These are phyloP conservation scores for Saccharomycopsis crataegensis DNA, from an alignment of 1,139 yeast genomes.

Conservation along the genomic window DNA sequence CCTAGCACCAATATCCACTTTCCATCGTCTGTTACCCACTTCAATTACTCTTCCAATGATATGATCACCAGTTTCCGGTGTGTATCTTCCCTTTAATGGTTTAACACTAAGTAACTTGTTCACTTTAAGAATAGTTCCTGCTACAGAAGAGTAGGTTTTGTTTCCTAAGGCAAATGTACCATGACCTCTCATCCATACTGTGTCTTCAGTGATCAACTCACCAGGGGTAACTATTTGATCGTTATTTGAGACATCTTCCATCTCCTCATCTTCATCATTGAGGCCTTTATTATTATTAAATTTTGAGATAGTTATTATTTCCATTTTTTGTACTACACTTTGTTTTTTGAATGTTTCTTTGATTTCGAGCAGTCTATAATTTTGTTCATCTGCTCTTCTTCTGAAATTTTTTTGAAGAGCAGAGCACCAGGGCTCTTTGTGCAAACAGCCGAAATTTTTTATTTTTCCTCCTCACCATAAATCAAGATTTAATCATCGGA, in stretches of 20 bases:
- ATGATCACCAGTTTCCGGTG: conserved; percentile 96
- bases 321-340: conserved; percentile 23
- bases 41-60: conserved; percentile 90
- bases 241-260: conserved; percentile 23
- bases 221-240: conserved; percentile 79
- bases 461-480: too few relatives aligned
- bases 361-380: neutral
- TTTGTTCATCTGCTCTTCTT: neutral
- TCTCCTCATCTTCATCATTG: conserved; percentile 22
- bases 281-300: conserved; percentile 23
- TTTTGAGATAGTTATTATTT: conserved; percentile 35
- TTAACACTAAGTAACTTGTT: conserved; percentile 80
- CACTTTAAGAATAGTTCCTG: conserved; percentile 82
- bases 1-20: conserved; percentile 89
- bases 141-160: conserved; percentile 81
- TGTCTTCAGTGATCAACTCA: conserved; percentile 91
- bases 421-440: too few relatives aligned
- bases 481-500: too few relatives aligned
- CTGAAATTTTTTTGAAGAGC: too few relatives aligned
- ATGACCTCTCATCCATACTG: conserved; percentile 98
- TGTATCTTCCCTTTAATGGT: conserved; percentile 79
- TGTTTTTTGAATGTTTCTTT: neutral
- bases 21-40: conserved; percentile 93
- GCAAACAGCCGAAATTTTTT: too few relatives aligned
- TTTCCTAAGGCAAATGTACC: conserved; percentile 76